A percentile compares a stretch with the other conserved stretches of the same genome.
Evolutionary conservation across 345 rosid species (phyloP).

Genomic region (Cardamine resedifolia): DNA sequence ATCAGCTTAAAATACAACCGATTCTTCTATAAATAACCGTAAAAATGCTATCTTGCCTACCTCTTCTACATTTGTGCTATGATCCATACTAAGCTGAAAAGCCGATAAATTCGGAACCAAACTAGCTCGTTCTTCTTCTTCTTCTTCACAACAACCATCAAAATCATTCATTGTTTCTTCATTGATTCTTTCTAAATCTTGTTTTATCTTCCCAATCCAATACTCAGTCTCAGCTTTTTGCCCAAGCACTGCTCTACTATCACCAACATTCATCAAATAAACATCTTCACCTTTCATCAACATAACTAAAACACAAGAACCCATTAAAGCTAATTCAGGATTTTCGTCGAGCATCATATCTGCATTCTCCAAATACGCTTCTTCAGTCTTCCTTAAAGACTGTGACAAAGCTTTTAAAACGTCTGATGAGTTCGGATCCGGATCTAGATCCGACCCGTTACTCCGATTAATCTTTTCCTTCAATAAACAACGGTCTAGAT

Average conservation of each 20-base stretch:
- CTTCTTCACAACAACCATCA: conserved; percentile 48
- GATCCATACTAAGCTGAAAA: conserved; percentile 80
- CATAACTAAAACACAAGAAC: conserved; percentile 94
- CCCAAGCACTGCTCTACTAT: conserved; percentile 87
- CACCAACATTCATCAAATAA: conserved; percentile 94
- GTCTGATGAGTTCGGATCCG: conserved; percentile 57
- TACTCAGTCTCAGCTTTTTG: conserved; percentile 69
- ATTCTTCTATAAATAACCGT: not conserved
- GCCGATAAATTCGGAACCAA: conserved; percentile 49
- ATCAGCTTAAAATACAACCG: not conserved
- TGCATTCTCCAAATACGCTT: conserved; percentile 69
- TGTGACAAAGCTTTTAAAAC: conserved; percentile 80
- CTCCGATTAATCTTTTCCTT: conserved; percentile 53
- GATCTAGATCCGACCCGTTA: conserved; percentile 30
- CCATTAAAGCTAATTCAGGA: conserved; percentile 94
- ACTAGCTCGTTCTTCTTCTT: conserved; percentile 43
- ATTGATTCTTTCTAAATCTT: conserved; percentile 86
- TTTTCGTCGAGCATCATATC: conserved; percentile 84
- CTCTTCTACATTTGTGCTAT: conserved; percentile 86
- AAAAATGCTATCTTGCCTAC: conserved; percentile 33
- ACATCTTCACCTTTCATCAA: conserved; percentile 96
- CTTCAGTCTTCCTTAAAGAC: conserved; percentile 89
- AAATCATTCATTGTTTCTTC: conserved; percentile 89
- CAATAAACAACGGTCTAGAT: conserved; percentile 61
- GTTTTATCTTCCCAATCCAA: conserved; percentile 65